phyloP scores from a whole-genome alignment of 345 rosid genomes.

The Cardamine chenopodiifolia region DNA sequence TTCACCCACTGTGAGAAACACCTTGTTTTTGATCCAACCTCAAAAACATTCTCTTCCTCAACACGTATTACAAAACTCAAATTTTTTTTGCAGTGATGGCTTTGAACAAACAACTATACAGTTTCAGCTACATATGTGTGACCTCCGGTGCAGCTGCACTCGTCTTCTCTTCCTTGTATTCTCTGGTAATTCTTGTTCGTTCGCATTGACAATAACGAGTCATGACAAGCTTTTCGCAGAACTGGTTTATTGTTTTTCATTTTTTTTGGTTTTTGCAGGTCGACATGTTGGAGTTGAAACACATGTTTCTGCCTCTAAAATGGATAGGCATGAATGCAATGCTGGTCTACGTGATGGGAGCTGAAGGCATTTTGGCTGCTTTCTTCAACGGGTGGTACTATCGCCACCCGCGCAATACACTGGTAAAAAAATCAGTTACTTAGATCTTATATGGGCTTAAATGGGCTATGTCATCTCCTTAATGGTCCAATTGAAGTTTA shows the following conservation, averaged over 20 bases:
- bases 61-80: conserved; percentile 4
- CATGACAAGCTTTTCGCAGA: not conserved
- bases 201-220: not conserved
- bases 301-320: conserved; percentile 60
- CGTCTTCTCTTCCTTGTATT: conserved; percentile 67
- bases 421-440: conserved; percentile 47
- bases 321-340: conserved; percentile 98
- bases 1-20: conserved; percentile 63
- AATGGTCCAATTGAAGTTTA: not conserved
- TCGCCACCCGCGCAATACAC: conserved; percentile 62
- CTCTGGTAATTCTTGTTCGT: conserved; percentile 51
- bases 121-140: conserved; percentile 77
- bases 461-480: no score
- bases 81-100: conserved; percentile 64
- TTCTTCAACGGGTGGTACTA: conserved; percentile 91
- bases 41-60: not conserved
- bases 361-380: conserved; percentile 84
- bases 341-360: conserved; percentile 97
- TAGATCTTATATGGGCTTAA: not conserved
- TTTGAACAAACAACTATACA: conserved; percentile 78
- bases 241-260: not conserved
- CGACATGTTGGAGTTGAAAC: conserved; percentile 55
- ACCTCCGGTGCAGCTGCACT: conserved; percentile 85
- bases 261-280: conserved; percentile 48
- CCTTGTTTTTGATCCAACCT: conserved; percentile 2